Base-by-base conservation (phyloP, 345 rosid species). In the Syzygium oleosum region DNA sequence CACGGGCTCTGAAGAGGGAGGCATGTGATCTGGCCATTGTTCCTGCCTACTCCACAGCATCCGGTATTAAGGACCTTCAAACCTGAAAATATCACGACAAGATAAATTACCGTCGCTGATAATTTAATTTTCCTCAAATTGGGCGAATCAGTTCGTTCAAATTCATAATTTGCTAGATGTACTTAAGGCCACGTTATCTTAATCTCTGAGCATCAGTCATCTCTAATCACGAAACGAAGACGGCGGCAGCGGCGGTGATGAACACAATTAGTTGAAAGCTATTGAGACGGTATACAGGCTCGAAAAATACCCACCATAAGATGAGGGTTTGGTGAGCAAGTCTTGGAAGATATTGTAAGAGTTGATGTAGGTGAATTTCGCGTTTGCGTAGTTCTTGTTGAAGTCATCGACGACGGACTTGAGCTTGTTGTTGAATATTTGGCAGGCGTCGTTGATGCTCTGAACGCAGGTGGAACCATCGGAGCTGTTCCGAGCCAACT, bases 1-100 rank as follows among this genome's bases (percentile, higher is more conserved):
- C 98, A 96, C 2, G 98, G 96, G 29, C 87, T 91, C 86, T 93
- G 94, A 41, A 52, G 46, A 6, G 98, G 98, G 86, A 96, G 89
- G 87, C 98, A 96, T n/a, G 96, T 95, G 61, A 95, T 92, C 87
- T 95, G 98, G 51, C 98, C 98, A 9, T 93, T 94, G 90, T 96
- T 96, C 85, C 96, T 93, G 51, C 98, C 98, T 0, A 93, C 94
- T 12, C 98, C 98, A 31, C 97, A 96, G 84, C 98, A 96, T 14
- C 97, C 98, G 0, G 91, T 90, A 85, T 94, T 93, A 5, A 94
- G 93, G 6, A 93, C 95, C 59, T 58, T 90, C 51, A 95, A 93
- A 51, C 96, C 96, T 95, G 92, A 63, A 83, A 84, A 85, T 25
- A 86, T 53, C 2, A 1, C 27, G 34, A 34, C 4, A 87, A 51